Evolutionary conservation across 768 basidiomycete genomes (phyloP).

Genomic region (Russula emetica): DNA sequence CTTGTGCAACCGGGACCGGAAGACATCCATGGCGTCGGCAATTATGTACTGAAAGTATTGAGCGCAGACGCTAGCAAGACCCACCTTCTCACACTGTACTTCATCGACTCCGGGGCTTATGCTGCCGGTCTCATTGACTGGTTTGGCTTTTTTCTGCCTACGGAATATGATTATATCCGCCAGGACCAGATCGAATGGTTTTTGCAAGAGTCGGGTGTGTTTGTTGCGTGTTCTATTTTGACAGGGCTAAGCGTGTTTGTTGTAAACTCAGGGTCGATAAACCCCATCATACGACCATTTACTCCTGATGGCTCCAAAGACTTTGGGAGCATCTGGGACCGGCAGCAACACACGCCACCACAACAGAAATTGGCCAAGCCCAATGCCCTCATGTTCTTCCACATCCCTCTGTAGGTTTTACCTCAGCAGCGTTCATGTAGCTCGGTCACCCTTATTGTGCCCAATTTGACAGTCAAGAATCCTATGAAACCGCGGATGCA

Average conservation of each 20-base stretch:
- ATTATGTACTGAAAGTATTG: conserved; percentile 80
- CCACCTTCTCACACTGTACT: conserved; percentile 86
- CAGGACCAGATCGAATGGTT: conserved; percentile 90
- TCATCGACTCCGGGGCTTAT: conserved; percentile 85
- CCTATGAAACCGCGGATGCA: conserved; percentile 65
- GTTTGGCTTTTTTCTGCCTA: conserved; percentile 60
- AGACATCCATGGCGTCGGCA: conserved; percentile 85
- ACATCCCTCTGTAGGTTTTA: conserved; percentile 77
- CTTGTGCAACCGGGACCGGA: conserved; percentile 76
- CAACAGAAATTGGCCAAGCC: conserved; percentile 73
- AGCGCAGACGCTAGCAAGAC: conserved; percentile 87
- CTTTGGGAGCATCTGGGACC: conserved; percentile 59
- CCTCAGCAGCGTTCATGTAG: background rate
- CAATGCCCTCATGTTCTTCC: conserved; percentile 96
- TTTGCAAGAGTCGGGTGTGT: conserved; percentile 65
- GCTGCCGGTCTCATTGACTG: conserved; percentile 54
- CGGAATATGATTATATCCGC: conserved; percentile 84
- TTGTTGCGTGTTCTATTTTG: background rate
- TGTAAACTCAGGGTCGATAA: conserved; percentile 46
- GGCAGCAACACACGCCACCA: conserved; percentile 60
- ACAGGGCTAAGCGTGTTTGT: background rate
- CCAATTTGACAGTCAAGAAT: conserved; percentile 53
- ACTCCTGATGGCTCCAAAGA: conserved; percentile 70
- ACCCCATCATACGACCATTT: conserved; percentile 79
- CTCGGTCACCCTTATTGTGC: conserved; percentile 1